Evolutionary conservation across 2,329 filamentous ascomycete genomes (phyloP).

Genomic region (Emergomyces pasteurianus): DNA sequence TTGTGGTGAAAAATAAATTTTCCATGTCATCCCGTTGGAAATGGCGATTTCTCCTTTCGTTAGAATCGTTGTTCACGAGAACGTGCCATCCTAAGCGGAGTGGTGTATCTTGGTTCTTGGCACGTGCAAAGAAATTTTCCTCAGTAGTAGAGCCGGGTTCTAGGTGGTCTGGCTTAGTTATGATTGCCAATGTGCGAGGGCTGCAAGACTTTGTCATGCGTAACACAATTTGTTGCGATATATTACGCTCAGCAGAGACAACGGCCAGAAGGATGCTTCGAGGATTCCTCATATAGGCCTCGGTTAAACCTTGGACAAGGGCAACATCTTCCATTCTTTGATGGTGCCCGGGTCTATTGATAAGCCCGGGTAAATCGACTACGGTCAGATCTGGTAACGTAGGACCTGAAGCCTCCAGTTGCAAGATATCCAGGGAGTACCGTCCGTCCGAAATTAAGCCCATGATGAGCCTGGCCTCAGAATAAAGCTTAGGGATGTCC

Average conservation of each 20-base stretch:
- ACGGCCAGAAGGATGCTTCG: slow-evolving; percentile 38
- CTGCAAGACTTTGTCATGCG: slow-evolving; percentile 23
- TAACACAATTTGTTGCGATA: slow-evolving; percentile 32
- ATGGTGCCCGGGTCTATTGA: slow-evolving; percentile 42
- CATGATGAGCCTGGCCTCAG: slow-evolving; percentile 16
- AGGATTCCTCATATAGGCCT: slow-evolving; percentile 30
- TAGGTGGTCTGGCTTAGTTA: slow-evolving; percentile 37
- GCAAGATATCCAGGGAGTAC: slow-evolving; percentile 38
- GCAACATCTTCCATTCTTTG: slow-evolving; percentile 43
- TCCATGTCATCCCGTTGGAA: slow-evolving; percentile 22
- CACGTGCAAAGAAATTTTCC: slow-evolving; percentile 23
- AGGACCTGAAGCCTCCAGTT: slow-evolving; percentile 48
- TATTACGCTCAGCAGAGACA: slow-evolving; percentile 33
- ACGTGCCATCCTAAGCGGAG: slow-evolving; percentile 41
- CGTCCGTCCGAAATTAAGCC: slow-evolving; percentile 13
- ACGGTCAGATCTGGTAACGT: slow-evolving; percentile 49
- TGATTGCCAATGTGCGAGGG: slow-evolving; percentile 32
- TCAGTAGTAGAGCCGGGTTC: slow-evolving; percentile 25
- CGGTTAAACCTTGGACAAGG: slow-evolving; percentile 38
- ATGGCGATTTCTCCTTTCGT: slow-evolving; percentile 19
- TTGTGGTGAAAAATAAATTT: slow-evolving; percentile 21
- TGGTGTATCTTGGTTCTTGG: slow-evolving; percentile 29
- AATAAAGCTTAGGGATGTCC: slow-evolving; percentile 15
- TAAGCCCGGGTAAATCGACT: slow-evolving; percentile 50
- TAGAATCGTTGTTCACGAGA: slow-evolving; percentile 33